A percentile compares a stretch with the other conserved stretches of the same genome.
These are phyloP conservation scores for Boletus rex-veris DNA, from an alignment of 768 basidiomycete genomes.

Conservation along the genomic window DNA sequence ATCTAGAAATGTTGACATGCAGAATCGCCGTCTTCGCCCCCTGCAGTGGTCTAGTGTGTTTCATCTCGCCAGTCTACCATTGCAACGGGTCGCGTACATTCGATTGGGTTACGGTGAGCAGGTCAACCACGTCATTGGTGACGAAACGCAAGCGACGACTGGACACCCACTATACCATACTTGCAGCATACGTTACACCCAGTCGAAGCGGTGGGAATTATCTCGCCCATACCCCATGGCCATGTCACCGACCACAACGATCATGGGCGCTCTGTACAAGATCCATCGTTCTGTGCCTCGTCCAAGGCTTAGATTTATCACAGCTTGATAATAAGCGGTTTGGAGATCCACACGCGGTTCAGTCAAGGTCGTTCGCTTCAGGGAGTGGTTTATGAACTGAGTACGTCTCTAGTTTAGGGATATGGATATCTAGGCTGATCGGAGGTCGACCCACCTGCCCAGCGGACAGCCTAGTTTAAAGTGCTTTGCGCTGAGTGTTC, in stretches of 20 bases:
- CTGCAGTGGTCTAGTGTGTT: neutral
- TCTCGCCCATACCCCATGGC: neutral
- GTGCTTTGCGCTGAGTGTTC: too few relatives aligned
- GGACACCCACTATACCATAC: neutral
- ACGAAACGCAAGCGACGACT: neutral
- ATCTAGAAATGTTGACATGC: neutral
- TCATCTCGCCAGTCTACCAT: neutral
- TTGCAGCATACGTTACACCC: neutral
- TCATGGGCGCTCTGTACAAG: slow-evolving; percentile 6
- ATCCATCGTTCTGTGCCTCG: neutral
- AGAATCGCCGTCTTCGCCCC: neutral
- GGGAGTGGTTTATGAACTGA: neutral
- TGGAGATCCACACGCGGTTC: slow-evolving; percentile 6
- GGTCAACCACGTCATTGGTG: neutral
- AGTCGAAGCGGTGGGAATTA: neutral
- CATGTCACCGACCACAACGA: neutral
- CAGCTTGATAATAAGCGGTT: too few relatives aligned
- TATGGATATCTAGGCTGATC: neutral
- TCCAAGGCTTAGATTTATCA: neutral
- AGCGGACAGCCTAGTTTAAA: too few relatives aligned
- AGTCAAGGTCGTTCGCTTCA: slow-evolving; percentile 7
- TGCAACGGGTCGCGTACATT: neutral
- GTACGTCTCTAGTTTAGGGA: slow-evolving; percentile 1
- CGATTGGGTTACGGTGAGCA: neutral
- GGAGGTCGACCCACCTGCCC: slow-evolving; percentile 5